phyloP scores from a whole-genome alignment of 306 rosid species.

The Begonia masoniana region DNA sequence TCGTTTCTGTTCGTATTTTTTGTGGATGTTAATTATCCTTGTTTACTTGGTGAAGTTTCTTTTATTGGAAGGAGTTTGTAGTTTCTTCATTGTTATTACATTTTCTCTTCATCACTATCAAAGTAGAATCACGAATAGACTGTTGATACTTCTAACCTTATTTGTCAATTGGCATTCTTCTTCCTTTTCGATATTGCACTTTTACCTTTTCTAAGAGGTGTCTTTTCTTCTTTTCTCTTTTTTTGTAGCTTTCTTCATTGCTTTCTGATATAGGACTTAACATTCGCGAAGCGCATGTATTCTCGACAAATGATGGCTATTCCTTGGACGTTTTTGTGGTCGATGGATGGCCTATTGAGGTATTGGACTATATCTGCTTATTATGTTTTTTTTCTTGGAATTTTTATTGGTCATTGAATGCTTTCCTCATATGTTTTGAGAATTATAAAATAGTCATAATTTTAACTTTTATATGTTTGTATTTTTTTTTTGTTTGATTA shows the following conservation, averaged over 20 bases:
- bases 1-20: too few relatives aligned
- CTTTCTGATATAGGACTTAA: constrained; percentile 57
- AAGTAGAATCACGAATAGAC: too few relatives aligned
- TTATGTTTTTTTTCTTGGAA: not conserved
- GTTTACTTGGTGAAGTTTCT: too few relatives aligned
- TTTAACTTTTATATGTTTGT: too few relatives aligned
- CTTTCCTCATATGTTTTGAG: too few relatives aligned
- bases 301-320: constrained; percentile 51
- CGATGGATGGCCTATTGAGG: constrained; percentile 64
- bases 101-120: too few relatives aligned
- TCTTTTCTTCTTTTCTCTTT: constrained; percentile 11
- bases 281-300: constrained; percentile 60
- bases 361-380: constrained; percentile 11
- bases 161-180: too few relatives aligned
- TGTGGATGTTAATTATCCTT: too few relatives aligned
- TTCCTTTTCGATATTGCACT: not conserved
- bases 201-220: constrained; percentile 13
- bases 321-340: constrained; percentile 50
- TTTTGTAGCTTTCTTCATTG: constrained; percentile 40
- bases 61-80: too few relatives aligned
- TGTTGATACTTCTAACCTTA: not conserved
- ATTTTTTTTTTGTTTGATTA: too few relatives aligned
- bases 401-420: not conserved
- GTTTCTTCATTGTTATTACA: too few relatives aligned
- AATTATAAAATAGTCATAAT: too few relatives aligned